Percentiles rank a stretch among this genome's conserved stretches.
Conservation (phyloP, 495 filamentous ascomycete genomes). For the Aspergillus taichungensis region DNA sequence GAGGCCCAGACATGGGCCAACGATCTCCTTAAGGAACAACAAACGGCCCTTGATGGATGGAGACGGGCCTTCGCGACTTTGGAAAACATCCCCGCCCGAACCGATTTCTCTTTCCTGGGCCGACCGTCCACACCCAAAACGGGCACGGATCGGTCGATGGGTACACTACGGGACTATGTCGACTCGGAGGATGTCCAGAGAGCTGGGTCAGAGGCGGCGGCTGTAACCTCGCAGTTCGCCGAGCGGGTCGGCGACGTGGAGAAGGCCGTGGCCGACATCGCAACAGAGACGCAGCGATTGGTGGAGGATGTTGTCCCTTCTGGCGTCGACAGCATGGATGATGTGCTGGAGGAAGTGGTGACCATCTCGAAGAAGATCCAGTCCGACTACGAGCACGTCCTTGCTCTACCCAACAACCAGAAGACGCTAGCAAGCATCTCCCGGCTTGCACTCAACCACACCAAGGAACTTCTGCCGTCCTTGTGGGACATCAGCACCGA, state of each 20-base stretch:
- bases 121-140: constrained; percentile 35
- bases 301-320: constrained; percentile 24
- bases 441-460: constrained; percentile 78
- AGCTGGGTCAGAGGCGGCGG: constrained; percentile 45
- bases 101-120: constrained; percentile 47
- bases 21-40: constrained; percentile 62
- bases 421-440: constrained; percentile 74
- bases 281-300: constrained; percentile 45
- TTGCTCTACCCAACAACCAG: constrained; percentile 54
- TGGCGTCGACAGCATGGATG: constrained; percentile 37
- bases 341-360: constrained; percentile 75
- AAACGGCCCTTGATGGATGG: constrained; percentile 55
- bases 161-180: constrained; percentile 63
- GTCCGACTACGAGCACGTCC: constrained; percentile 75
- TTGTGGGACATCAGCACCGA: constrained; percentile 62
- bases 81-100: constrained; percentile 49
- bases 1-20: constrained; percentile 68
- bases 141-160: constrained; percentile 22
- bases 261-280: constrained; percentile 42
- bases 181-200: constrained; percentile 56
- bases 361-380: constrained; percentile 76
- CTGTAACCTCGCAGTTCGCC: constrained; percentile 43
- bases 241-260: constrained; percentile 44
- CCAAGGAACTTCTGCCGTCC: constrained; percentile 77
- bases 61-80: constrained; percentile 56